Evolutionary conservation across 1,284 basidiomycete species (phyloP).

Genomic region (Chondrostereum purpureum): DNA sequence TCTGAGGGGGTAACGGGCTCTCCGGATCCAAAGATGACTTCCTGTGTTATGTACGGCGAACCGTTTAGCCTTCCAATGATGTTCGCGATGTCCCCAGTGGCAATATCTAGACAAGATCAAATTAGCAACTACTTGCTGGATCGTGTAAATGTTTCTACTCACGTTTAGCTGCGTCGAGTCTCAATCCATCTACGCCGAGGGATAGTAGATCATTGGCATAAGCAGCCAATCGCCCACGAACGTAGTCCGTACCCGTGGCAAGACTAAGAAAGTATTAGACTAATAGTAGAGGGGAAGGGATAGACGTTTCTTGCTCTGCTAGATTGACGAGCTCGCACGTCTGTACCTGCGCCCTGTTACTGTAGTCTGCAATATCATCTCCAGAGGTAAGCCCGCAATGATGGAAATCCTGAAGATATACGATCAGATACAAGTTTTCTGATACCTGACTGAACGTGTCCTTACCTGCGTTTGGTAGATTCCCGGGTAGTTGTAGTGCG

Average conservation of each 20-base stretch:
- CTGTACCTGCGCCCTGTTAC: conserved; percentile 47
- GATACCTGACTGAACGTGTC: not conserved
- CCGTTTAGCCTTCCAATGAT: conserved; percentile 39
- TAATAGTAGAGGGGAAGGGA: not conserved
- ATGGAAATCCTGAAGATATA: conserved; percentile 45
- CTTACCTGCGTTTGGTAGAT: conserved; percentile 39
- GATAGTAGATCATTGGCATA: conserved; percentile 59
- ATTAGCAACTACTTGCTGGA: not conserved
- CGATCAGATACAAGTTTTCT: not conserved
- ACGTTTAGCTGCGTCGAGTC: conserved; percentile 67
- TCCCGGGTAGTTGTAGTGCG: conserved; percentile 53
- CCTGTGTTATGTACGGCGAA: conserved; percentile 51
- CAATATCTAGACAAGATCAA: conserved; percentile 43
- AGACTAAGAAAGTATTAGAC: conserved; percentile 27
- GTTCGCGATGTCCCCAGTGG: conserved; percentile 43
- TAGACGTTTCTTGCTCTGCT: conserved; percentile 41
- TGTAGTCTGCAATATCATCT: conserved; percentile 52
- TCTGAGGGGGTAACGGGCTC: conserved; percentile 50
- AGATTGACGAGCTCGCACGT: conserved; percentile 52
- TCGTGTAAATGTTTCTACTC: conserved; percentile 13
- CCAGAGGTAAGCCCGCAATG: conserved; percentile 49
- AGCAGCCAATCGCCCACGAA: conserved; percentile 42
- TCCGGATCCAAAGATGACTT: conserved; percentile 48
- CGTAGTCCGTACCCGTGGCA: conserved; percentile 56
- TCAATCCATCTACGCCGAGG: conserved; percentile 57